A percentile compares a stretch with the other conserved stretches of the same genome.
Conservation (phyloP, 306 rosid genomes). For the Myrica gale region DNA sequence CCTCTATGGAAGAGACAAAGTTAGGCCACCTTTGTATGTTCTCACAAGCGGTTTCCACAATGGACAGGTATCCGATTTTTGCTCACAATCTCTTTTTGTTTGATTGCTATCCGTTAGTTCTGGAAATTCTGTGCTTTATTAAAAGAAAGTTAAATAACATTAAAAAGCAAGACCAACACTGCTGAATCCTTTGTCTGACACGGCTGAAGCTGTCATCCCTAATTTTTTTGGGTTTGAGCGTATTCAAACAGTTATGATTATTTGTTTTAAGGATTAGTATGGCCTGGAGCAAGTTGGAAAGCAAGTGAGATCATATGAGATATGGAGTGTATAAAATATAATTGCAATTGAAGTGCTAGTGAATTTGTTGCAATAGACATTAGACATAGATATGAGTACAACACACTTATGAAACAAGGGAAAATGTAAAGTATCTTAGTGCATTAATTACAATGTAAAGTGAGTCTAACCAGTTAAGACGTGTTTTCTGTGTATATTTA, state of each 20-base stretch:
- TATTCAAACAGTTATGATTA: not conserved
- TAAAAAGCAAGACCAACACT: not conserved
- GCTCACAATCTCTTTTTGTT: not conserved
- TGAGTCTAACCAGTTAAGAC: too few relatives aligned
- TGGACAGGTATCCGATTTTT: constrained; percentile 48
- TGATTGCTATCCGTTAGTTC: not conserved
- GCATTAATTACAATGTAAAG: too few relatives aligned
- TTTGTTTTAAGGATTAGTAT: not conserved
- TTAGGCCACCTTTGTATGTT: constrained; percentile 46
- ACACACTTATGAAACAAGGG: not conserved
- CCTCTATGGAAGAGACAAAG: constrained; percentile 42
- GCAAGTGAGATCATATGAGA: not conserved
- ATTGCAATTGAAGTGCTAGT: not conserved
- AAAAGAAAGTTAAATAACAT: not conserved
- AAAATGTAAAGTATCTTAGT: not conserved
- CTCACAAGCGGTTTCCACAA: constrained; percentile 49
- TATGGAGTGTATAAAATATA: not conserved
- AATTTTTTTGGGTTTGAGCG: not conserved
- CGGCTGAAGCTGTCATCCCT: not conserved
- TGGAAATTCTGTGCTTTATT: fast-evolving
- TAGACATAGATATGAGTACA: not conserved
- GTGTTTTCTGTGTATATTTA: too few relatives aligned
- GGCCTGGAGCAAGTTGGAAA: constrained; percentile 2
- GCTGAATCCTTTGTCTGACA: not conserved
- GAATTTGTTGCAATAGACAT: not conserved